Conservation (phyloP, 139 green algal genomes). For the Coelastrella sp. region DNA sequence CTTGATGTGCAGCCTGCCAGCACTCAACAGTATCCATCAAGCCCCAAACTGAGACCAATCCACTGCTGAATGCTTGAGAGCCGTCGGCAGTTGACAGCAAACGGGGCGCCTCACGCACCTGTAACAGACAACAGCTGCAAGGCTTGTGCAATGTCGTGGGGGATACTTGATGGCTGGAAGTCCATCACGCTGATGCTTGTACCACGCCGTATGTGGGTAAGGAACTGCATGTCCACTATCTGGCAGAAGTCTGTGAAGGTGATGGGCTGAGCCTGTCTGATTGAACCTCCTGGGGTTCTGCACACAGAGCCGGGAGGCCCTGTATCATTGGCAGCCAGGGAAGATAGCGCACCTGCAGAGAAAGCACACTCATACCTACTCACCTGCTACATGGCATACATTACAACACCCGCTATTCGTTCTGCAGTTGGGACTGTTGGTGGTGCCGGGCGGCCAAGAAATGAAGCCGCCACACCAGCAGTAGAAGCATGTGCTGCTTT, state of each 20-base stretch:
- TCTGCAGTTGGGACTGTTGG: not conserved
- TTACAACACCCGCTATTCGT: too few relatives aligned
- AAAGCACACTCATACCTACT: not conserved
- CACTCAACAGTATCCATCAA: too few relatives aligned
- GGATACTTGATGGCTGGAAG: slow-evolving; percentile 55
- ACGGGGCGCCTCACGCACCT: not conserved
- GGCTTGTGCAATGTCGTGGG: slow-evolving; percentile 48
- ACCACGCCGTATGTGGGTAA: slow-evolving; percentile 83
- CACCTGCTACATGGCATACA: not conserved
- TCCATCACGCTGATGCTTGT: slow-evolving; percentile 77
- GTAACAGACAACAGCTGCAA: slow-evolving; percentile 59
- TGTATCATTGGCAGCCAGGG: not conserved
- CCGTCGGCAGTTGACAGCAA: not conserved
- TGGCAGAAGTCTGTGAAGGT: slow-evolving; percentile 49
- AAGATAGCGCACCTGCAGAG: slow-evolving; percentile 11
- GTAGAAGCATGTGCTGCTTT: not conserved
- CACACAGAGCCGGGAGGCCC: not conserved
- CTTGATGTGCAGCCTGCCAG: too few relatives aligned
- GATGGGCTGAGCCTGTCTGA: slow-evolving; percentile 22
- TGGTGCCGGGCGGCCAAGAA: not conserved
- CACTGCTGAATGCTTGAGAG: not conserved
- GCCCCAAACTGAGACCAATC: too few relatives aligned
- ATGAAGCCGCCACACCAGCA: not conserved
- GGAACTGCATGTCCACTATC: slow-evolving; percentile 81
- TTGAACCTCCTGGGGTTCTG: slow-evolving; percentile 10